phyloP scores from a whole-genome alignment of 2,329 filamentous ascomycete species.

The Bipolaris zeicola region DNA sequence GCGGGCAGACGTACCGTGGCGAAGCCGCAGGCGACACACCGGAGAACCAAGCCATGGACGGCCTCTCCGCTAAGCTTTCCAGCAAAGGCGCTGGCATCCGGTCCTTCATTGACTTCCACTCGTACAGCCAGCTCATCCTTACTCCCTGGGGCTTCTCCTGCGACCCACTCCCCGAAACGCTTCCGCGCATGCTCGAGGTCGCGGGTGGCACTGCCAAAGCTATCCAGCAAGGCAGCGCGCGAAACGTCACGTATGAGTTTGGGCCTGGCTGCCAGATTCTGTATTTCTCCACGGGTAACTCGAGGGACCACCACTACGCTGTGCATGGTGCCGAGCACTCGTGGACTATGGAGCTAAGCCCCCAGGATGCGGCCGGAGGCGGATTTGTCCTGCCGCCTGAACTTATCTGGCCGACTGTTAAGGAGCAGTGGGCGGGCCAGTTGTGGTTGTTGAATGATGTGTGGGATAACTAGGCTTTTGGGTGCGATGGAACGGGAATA shows the following conservation, averaged over 20 bases:
- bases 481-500: not conserved
- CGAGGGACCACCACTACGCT: constrained; percentile 52
- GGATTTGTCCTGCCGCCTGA: constrained; percentile 56
- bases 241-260: constrained; percentile 45
- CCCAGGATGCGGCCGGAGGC: constrained; percentile 49
- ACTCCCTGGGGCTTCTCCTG: constrained; percentile 60
- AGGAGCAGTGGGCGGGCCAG: constrained; percentile 54
- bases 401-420: constrained; percentile 53
- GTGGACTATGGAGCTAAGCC: constrained; percentile 56
- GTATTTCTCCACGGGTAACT: constrained; percentile 59
- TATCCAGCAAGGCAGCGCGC: constrained; percentile 53
- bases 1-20: constrained; percentile 42
- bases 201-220: constrained; percentile 43
- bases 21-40: constrained; percentile 38
- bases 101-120: constrained; percentile 68
- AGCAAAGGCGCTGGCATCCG: constrained; percentile 56
- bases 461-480: constrained; percentile 13
- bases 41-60: constrained; percentile 49
- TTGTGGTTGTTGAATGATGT: constrained; percentile 28
- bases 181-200: constrained; percentile 51
- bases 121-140: constrained; percentile 65
- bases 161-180: constrained; percentile 53
- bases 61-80: constrained; percentile 50
- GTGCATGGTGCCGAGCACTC: constrained; percentile 49
- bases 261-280: constrained; percentile 63